These are phyloP conservation scores for Strigomonas oncopelti DNA, from an alignment of 208 protist genomes.

Conservation along the genomic window DNA sequence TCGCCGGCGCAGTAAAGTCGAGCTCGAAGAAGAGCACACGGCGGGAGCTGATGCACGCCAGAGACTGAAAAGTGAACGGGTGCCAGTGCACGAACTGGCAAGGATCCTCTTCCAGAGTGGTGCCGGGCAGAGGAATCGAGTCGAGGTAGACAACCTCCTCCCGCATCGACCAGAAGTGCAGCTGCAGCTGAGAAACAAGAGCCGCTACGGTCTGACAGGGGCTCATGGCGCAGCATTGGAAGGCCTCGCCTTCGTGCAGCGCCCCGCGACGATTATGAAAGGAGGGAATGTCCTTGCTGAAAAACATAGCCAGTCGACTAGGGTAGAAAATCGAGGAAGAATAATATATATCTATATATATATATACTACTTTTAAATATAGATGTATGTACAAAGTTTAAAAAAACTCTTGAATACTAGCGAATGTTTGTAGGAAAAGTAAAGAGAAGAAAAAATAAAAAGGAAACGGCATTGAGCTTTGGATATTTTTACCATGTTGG, in stretches of 20 bases:
- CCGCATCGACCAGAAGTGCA: conserved; percentile 55
- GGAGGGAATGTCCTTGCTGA: conserved; percentile 1
- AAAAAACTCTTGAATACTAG: too few relatives aligned
- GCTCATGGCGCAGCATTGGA: conserved; percentile 41
- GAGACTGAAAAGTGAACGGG: conserved; percentile 24
- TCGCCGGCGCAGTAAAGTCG: conserved; percentile 1
- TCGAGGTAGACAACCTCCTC: conserved; percentile 36
- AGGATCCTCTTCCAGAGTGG: conserved; percentile 42
- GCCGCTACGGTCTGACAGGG: conserved; percentile 32
- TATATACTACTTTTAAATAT: too few relatives aligned
- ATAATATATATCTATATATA: not conserved
- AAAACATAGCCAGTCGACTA: not conserved
- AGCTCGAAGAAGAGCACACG: conserved; percentile 55
- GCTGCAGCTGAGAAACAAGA: conserved; percentile 44
- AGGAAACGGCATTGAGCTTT: not conserved
- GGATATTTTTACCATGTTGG: not conserved
- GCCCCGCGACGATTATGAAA: not conserved
- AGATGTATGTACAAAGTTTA: too few relatives aligned
- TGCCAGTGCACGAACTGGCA: conserved; percentile 62
- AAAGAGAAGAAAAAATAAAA: not conserved
- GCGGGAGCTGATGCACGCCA: conserved; percentile 54
- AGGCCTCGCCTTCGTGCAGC: conserved; percentile 22
- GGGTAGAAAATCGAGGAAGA: not conserved
- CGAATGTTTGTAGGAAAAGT: too few relatives aligned
- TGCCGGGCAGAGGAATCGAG: conserved; percentile 32